Evolutionary conservation across 805 yeast species (phyloP).

Genomic region (Soucietia sequanensis): DNA sequence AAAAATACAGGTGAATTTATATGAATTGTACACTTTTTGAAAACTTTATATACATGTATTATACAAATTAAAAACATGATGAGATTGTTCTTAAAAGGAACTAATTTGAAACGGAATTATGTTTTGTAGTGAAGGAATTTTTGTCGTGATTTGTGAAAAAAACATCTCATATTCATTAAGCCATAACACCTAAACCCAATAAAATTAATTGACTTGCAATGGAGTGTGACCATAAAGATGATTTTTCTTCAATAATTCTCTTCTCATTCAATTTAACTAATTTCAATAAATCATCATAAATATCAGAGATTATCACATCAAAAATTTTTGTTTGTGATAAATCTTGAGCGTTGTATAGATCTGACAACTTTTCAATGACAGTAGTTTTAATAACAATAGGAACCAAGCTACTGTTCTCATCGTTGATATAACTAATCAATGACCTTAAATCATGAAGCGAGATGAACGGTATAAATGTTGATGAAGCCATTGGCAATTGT

Average conservation of each 20-base stretch:
- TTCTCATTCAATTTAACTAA: slow-evolving; percentile 56
- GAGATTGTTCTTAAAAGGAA: too few species aligned
- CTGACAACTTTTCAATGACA: slow-evolving; percentile 38
- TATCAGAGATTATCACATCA: slow-evolving; percentile 53
- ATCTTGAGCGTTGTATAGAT: slow-evolving; percentile 35
- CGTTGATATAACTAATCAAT: slow-evolving; percentile 59
- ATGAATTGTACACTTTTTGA: too few species aligned
- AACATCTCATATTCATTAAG: too few species aligned
- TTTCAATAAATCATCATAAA: slow-evolving; percentile 55
- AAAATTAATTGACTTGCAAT: slow-evolving; percentile 57
- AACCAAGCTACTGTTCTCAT: slow-evolving; percentile 11
- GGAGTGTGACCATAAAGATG: slow-evolving; percentile 56
- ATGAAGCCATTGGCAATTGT: slow-evolving; percentile 48
- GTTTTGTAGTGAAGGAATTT: too few species aligned
- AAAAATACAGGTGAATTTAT: too few species aligned
- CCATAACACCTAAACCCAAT: slow-evolving; percentile 61
- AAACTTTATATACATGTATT: too few species aligned
- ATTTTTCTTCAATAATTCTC: slow-evolving; percentile 42
- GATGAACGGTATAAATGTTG: slow-evolving; percentile 54
- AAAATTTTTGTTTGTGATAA: slow-evolving; percentile 45
- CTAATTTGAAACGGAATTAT: too few species aligned
- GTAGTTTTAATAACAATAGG: slow-evolving; percentile 39
- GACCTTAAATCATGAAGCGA: slow-evolving; percentile 60
- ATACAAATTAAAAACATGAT: too few species aligned
- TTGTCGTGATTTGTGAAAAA: slow-evolving; percentile 3